These are phyloP conservation scores for Nigrospora osmanthi DNA, from an alignment of 2,329 filamentous ascomycete genomes.

Conservation along the genomic window DNA sequence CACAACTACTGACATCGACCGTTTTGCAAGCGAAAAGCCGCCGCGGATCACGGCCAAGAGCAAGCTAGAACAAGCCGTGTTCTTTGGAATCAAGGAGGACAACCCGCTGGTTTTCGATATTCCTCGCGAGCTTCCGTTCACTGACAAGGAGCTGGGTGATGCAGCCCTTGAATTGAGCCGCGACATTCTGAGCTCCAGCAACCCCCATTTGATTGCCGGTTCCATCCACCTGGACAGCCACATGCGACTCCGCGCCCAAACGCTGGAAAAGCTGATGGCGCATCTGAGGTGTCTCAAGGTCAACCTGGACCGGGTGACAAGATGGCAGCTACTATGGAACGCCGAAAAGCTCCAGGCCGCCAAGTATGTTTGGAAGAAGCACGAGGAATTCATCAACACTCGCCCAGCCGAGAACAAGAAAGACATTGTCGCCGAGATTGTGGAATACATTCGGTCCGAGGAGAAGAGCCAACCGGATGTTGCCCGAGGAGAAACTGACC, in stretches of 20 bases:
- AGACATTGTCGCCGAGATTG: slow-evolving; percentile 65
- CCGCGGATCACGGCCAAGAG: slow-evolving; percentile 70
- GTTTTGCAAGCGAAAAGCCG: slow-evolving; percentile 48
- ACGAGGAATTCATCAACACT: slow-evolving; percentile 60
- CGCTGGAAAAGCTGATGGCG: slow-evolving; percentile 65
- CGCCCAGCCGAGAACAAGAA: slow-evolving; percentile 54
- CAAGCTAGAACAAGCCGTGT: slow-evolving; percentile 90
- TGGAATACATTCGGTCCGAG: slow-evolving; percentile 68
- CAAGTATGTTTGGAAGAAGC: slow-evolving; percentile 69
- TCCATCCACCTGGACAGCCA: slow-evolving; percentile 76
- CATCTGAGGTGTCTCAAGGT: slow-evolving; percentile 62
- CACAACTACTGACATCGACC: slow-evolving; percentile 49
- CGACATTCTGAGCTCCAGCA: slow-evolving; percentile 73
- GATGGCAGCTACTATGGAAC: slow-evolving; percentile 79
- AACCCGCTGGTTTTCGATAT: slow-evolving; percentile 84
- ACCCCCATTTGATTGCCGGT: slow-evolving; percentile 63
- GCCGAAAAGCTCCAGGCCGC: slow-evolving; percentile 87
- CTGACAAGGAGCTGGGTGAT: slow-evolving; percentile 60
- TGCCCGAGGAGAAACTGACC: slow-evolving; percentile 64
- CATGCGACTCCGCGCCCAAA: slow-evolving; percentile 62
- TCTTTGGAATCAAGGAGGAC: slow-evolving; percentile 74
- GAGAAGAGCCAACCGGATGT: slow-evolving; percentile 62
- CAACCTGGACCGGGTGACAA: slow-evolving; percentile 56
- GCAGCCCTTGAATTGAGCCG: slow-evolving; percentile 74
- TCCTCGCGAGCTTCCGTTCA: slow-evolving; percentile 58